phyloP scores from a whole-genome alignment of 2,329 filamentous ascomycete species.

The Talaromyces sp. region DNA sequence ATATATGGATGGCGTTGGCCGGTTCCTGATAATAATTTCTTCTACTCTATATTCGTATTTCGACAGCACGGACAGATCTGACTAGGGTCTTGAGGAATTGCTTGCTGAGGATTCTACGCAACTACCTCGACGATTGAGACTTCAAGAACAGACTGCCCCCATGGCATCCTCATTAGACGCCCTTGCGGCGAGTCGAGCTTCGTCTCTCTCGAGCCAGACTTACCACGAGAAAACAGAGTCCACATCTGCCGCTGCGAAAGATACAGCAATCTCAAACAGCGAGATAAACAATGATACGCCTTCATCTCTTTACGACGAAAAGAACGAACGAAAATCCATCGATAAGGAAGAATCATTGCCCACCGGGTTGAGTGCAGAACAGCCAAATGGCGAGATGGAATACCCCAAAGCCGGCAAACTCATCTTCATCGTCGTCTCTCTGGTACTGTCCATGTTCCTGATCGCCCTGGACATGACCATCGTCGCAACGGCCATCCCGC shows the following conservation, averaged over 20 bases:
- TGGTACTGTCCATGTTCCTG: constrained; percentile 20
- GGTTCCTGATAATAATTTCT: not conserved
- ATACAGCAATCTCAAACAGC: not conserved
- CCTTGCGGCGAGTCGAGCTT: constrained; percentile 2
- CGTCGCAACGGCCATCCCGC: constrained; percentile 32
- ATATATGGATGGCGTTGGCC: not conserved
- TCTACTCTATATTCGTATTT: not conserved
- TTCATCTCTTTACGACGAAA: not conserved
- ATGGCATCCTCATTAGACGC: constrained; percentile 1
- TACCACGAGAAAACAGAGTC: constrained; percentile 1
- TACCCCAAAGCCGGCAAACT: constrained; percentile 18
- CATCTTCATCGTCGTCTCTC: constrained; percentile 17
- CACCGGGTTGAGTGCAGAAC: not conserved
- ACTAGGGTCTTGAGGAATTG: not conserved
- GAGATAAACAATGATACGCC: not conserved
- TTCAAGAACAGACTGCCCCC: not conserved
- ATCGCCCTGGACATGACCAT: constrained; percentile 26
- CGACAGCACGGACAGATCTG: not conserved
- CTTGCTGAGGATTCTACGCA: not conserved
- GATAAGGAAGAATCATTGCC: not conserved
- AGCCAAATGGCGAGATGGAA: constrained; percentile 5
- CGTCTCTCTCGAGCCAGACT: constrained; percentile 14
- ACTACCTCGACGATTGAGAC: constrained; percentile 23
- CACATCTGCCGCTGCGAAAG: not conserved
- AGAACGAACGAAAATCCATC: not conserved